Conservation (phyloP, 2,329 filamentous ascomycete genomes). For the Monosporascus sp. region DNA sequence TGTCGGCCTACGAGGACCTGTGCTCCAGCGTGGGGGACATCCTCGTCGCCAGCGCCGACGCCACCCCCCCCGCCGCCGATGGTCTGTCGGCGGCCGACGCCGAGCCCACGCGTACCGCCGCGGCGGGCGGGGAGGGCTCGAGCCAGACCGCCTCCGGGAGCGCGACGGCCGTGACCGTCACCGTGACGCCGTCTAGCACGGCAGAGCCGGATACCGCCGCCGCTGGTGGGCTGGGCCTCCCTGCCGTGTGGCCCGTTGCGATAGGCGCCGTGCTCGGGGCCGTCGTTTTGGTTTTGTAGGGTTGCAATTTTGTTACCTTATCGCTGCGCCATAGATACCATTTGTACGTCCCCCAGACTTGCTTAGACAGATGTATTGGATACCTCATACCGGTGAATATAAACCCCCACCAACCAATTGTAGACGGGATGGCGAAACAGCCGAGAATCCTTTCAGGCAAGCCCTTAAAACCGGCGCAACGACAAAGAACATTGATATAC, state of each 20-base stretch:
- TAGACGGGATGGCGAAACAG: too few relatives aligned
- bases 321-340: too few relatives aligned
- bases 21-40: conserved; percentile 1
- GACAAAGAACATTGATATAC: too few relatives aligned
- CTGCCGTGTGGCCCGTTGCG: background rate
- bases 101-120: background rate
- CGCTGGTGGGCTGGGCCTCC: background rate
- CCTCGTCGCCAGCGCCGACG: background rate
- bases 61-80: background rate
- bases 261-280: background rate
- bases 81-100: background rate
- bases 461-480: too few relatives aligned
- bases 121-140: background rate
- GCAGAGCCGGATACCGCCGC: background rate
- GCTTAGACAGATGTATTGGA: too few relatives aligned
- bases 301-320: background rate
- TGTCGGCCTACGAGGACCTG: background rate
- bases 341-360: too few relatives aligned
- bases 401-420: too few relatives aligned
- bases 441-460: too few relatives aligned
- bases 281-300: background rate
- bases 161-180: conserved; percentile 5
- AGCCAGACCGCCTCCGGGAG: background rate
- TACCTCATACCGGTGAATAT: too few relatives aligned
- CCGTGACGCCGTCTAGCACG: conserved; percentile 1